Evolutionary conservation across 1,284 basidiomycete species (phyloP), one percentile per base, ranked within the genome.

Genomic region (Moesziomyces parantarcticus): DNA sequence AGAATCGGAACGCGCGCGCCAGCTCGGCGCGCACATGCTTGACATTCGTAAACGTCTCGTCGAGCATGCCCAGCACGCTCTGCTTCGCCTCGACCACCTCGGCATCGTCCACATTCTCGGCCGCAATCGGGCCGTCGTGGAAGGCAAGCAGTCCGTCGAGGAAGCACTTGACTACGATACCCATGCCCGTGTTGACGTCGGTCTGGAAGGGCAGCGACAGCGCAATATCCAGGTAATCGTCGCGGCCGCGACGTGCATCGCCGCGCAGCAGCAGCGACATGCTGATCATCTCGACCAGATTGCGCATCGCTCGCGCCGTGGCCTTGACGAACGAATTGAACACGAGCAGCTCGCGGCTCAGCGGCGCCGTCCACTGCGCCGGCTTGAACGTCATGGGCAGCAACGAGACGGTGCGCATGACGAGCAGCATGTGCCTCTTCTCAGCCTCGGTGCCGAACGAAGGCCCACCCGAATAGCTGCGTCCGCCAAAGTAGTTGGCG

Each of bases 271-370:
- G 87, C 89, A 98, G 91, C 85, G 96, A 95, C 75, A 96, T 86
- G 67, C 92, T 90, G 53, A 93, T 91, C 73, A 94, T 92, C 85
- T 99, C 97, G 58, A 97, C 86, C 70, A 99, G 87, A 58, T 92
- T 92, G 60, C 97, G 90, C 77, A 99, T 87, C 25, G 94, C 92
- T 68, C 95, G 91, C 57, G 92, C 91, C 65, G 98, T 88, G 39
- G 92, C 91, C 62, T 92, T 90, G 76, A 96, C 90, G 84, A 99
- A 99, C 47, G 94, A 94, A 87, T 98, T 99, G 89, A 99, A 99
- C 53, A 97, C 94, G 50, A 99, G 87, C 69, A 99, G 86, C 85
- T 99, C 97, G 56, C 96, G 90, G 75, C 94, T 97, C 56, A 99
- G 86, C 45, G 96, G 96, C 25, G 96, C 96, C 29, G 91, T 91